Percentiles rank a stretch among this genome's conserved stretches.
phyloP scores from a whole-genome alignment of 257 asterid species.

The Schizonepeta tenuifolia region DNA sequence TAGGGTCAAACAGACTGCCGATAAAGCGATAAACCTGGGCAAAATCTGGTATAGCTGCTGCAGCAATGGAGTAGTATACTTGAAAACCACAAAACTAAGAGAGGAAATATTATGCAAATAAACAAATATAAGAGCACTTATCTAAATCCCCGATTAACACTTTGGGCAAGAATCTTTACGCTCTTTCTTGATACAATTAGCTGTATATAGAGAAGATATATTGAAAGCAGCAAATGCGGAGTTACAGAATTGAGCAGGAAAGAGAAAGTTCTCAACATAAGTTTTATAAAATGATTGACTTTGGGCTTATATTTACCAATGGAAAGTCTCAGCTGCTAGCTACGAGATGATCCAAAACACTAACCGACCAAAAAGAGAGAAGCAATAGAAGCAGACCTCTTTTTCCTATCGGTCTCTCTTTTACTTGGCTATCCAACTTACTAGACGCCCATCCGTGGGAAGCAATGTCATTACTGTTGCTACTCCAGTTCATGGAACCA shows the following conservation, averaged over 20 bases:
- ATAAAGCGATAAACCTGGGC: constrained; percentile 78
- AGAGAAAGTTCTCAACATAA: no score
- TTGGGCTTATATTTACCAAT: background rate
- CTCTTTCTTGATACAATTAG: constrained; percentile 27
- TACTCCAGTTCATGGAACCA: constrained; percentile 46
- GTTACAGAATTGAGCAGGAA: background rate
- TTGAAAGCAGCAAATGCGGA: constrained; percentile 6
- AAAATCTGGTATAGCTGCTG: constrained; percentile 80
- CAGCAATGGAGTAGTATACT: constrained; percentile 9
- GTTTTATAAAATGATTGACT: background rate
- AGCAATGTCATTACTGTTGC: constrained; percentile 53
- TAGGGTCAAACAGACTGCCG: constrained; percentile 65
- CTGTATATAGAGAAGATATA: constrained; percentile 28
- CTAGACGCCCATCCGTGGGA: constrained; percentile 38
- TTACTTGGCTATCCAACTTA: constrained; percentile 37
- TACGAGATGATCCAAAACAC: constrained; percentile 15
- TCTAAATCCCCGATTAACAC: constrained; percentile 16
- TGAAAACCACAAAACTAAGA: constrained; percentile 3
- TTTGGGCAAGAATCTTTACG: constrained; percentile 1
- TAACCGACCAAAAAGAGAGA: constrained; percentile 3
- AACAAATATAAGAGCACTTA: constrained; percentile 10
- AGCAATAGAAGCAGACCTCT: constrained; percentile 53
- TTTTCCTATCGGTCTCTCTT: constrained; percentile 34
- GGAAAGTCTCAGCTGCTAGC: constrained; percentile 20
- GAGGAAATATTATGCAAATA: constrained; percentile 8